A percentile compares a stretch with the other conserved stretches of the same genome.
Evolutionary conservation across 1,284 basidiomycete species (phyloP).

Genomic region (Malassezia yamatoensis): DNA sequence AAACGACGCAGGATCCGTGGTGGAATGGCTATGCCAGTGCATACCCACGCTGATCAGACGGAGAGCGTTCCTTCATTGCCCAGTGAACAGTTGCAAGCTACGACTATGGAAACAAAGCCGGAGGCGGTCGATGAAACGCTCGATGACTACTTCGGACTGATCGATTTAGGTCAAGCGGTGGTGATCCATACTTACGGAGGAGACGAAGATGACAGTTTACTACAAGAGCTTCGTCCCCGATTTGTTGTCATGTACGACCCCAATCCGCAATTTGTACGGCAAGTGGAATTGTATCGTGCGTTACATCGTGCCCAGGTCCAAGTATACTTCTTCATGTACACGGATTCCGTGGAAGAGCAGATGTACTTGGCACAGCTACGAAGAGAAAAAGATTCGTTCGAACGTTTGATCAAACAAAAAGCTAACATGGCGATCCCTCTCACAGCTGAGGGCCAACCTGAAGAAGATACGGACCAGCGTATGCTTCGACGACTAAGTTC

Average conservation of each 20-base stretch:
- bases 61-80: neutral
- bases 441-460: constrained; percentile 60
- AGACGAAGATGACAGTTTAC: constrained; percentile 78
- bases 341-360: constrained; percentile 86
- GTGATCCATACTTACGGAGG: constrained; percentile 80
- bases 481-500: constrained; percentile 77
- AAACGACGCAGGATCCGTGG: constrained; percentile 46
- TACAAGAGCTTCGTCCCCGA: constrained; percentile 77
- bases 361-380: constrained; percentile 79
- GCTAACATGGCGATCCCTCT: constrained; percentile 89
- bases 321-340: constrained; percentile 93
- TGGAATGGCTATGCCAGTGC: constrained; percentile 1
- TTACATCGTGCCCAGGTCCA: constrained; percentile 72
- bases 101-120: neutral
- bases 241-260: constrained; percentile 88
- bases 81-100: neutral
- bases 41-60: neutral
- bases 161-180: constrained; percentile 69
- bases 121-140: constrained; percentile 1
- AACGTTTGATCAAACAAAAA: constrained; percentile 80
- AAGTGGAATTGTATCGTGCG: constrained; percentile 81
- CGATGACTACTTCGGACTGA: constrained; percentile 61
- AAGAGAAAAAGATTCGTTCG: constrained; percentile 88
- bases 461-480: constrained; percentile 46
- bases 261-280: constrained; percentile 77